Evolutionary conservation across 495 filamentous ascomycete species (phyloP).

Genomic region (Polyplosphaeria fusca): DNA sequence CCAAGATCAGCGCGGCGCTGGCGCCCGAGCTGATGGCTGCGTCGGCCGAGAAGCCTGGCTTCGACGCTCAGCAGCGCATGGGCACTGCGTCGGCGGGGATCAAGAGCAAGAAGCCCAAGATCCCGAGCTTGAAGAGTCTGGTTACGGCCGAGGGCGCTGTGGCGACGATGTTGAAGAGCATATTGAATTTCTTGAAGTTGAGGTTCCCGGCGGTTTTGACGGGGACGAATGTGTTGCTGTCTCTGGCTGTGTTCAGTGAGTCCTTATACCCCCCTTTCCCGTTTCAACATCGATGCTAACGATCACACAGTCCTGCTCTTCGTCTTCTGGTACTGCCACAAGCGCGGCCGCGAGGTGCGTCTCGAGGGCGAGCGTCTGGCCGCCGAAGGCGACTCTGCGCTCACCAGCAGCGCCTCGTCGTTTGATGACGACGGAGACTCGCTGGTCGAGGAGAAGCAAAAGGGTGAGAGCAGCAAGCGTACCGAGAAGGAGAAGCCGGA

Average conservation of each 20-base stretch:
- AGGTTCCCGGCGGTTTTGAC: conserved; percentile 81
- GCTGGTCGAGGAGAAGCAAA: conserved; percentile 2
- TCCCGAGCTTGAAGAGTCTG: conserved; percentile 71
- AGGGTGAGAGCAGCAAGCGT: conserved; percentile 13
- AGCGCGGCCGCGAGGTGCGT: conserved; percentile 79
- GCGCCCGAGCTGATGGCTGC: conserved; percentile 78
- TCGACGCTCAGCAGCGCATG: conserved; percentile 55
- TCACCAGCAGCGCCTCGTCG: conserved; percentile 20
- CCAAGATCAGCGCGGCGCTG: conserved; percentile 69
- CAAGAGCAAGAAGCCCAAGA: conserved; percentile 49
- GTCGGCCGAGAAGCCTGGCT: conserved; percentile 65
- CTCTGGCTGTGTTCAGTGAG: conserved; percentile 77
- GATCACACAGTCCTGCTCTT: conserved; percentile 69
- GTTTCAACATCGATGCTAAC: conserved; percentile 12
- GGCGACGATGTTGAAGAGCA: conserved; percentile 74
- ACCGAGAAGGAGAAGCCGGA: conserved; percentile 12
- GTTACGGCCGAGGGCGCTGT: conserved; percentile 82
- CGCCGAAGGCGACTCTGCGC: conserved; percentile 17
- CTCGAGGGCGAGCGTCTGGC: conserved; percentile 61
- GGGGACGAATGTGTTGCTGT: conserved; percentile 81
- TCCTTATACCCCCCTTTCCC: conserved; percentile 22
- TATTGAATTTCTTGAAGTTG: conserved; percentile 77
- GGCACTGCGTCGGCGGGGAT: conserved; percentile 41
- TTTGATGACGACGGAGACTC: conserved; percentile 12
- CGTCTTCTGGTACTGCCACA: conserved; percentile 96